These are phyloP conservation scores for Diaporthe sp. DNA, from an alignment of 2,329 filamentous ascomycete species.

Conservation along the genomic window DNA sequence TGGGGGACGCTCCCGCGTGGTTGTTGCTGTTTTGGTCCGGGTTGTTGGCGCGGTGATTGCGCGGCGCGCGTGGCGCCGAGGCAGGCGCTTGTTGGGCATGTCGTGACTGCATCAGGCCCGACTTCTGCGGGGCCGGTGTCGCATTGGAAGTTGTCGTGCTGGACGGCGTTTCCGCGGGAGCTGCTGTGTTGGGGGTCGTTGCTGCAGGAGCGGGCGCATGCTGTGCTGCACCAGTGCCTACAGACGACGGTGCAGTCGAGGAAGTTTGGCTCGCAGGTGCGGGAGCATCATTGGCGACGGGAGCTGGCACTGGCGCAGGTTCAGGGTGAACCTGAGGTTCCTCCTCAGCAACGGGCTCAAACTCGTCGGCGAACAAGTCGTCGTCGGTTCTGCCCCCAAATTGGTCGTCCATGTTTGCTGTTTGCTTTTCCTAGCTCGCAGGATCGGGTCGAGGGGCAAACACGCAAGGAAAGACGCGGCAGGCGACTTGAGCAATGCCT, in stretches of 20 bases:
- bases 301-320: constrained; percentile 36
- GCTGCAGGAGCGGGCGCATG: constrained; percentile 26
- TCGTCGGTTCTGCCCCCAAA: constrained; percentile 74
- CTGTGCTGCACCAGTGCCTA: not conserved
- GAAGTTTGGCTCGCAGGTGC: constrained; percentile 22
- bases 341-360: constrained; percentile 63
- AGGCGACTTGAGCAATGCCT: not conserved
- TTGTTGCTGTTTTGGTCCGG: constrained; percentile 40
- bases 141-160: constrained; percentile 30
- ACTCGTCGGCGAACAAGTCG: constrained; percentile 74
- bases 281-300: constrained; percentile 16
- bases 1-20: constrained; percentile 36
- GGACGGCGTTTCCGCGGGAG: constrained; percentile 31
- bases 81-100: constrained; percentile 41
- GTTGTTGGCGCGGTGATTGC: constrained; percentile 42
- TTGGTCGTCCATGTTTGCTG: constrained; percentile 69
- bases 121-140: constrained; percentile 17
- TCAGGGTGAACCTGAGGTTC: constrained; percentile 41
- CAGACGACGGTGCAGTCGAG: constrained; percentile 19
- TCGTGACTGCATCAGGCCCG: constrained; percentile 42
- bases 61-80: constrained; percentile 40
- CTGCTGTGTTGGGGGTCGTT: constrained; percentile 37
- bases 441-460: constrained; percentile 13
- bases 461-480: not conserved
- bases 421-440: constrained; percentile 27